Conservation (phyloP, 2,329 filamentous ascomycete genomes). For the Didymosphaeria variabile region DNA sequence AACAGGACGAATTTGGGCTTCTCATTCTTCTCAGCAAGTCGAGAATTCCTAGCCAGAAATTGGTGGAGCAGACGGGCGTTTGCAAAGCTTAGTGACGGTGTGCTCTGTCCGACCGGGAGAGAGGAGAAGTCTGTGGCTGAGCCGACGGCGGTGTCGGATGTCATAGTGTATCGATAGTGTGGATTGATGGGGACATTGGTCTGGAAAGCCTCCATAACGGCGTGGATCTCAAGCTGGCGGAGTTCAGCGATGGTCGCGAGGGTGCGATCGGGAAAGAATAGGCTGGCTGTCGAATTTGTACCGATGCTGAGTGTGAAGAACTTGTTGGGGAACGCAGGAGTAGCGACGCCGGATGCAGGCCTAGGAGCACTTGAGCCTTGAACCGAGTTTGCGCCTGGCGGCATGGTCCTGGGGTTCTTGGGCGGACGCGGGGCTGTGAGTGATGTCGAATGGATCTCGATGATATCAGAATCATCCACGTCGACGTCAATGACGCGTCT, state of each 20-base stretch:
- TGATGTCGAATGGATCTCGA: background rate
- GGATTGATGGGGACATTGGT: background rate
- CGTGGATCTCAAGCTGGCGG: background rate
- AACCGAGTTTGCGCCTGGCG: background rate
- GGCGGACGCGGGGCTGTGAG: background rate
- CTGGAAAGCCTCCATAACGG: background rate
- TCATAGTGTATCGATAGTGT: background rate
- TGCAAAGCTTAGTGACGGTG: background rate
- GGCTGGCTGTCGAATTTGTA: background rate
- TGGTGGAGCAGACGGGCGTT: constrained; percentile 8
- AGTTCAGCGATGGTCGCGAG: background rate
- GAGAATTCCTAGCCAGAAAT: background rate
- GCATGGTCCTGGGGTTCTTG: background rate
- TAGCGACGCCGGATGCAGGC: background rate
- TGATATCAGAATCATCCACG: background rate
- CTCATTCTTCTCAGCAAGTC: background rate
- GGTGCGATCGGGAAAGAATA: background rate
- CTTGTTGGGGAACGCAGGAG: too few species aligned
- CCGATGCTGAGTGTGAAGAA: background rate
- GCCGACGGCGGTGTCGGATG: background rate
- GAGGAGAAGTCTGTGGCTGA: background rate
- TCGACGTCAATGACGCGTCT: background rate
- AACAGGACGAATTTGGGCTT: constrained; percentile 1
- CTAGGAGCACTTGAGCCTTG: background rate
- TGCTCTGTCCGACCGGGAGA: background rate